phyloP scores from a whole-genome alignment of 371 early-diverging fungal genomes.

The Thermomucor indicae-seudaticae region DNA sequence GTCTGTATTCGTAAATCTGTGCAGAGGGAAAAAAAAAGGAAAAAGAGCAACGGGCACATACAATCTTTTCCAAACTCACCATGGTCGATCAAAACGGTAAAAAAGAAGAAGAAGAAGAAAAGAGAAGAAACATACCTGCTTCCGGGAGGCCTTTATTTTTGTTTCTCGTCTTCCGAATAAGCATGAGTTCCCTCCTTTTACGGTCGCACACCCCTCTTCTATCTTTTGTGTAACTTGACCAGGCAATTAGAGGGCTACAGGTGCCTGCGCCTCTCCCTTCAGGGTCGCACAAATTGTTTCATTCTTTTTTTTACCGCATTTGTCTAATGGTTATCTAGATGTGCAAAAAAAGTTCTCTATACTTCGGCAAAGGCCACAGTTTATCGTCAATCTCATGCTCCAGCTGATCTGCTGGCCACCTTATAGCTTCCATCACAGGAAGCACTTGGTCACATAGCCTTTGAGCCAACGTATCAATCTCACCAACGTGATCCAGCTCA shows the following conservation, averaged over 20 bases:
- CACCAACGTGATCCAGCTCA: slow-evolving; percentile 52
- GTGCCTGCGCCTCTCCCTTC: no score
- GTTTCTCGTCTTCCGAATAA: no score
- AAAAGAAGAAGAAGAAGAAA: slow-evolving; percentile 1
- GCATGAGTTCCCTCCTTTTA: no score
- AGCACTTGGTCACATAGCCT: slow-evolving; percentile 54
- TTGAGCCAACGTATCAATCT: slow-evolving; percentile 64
- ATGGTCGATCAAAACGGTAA: slow-evolving; percentile 10
- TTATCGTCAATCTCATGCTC: slow-evolving; percentile 85
- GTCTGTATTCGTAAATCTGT: background rate
- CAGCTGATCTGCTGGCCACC: slow-evolving; percentile 71
- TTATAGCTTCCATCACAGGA: slow-evolving; percentile 68
- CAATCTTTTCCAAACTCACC: slow-evolving; percentile 48
- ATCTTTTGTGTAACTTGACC: no score
- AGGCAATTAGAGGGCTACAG: no score
- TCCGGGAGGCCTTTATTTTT: background rate
- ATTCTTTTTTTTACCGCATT: no score
- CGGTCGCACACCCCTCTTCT: no score
- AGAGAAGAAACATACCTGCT: background rate
- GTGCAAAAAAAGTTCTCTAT: slow-evolving; percentile 88
- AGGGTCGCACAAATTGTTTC: no score
- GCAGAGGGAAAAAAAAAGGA: slow-evolving; percentile 1
- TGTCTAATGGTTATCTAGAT: no score
- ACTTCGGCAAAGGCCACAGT: slow-evolving; percentile 95
- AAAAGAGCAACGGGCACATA: slow-evolving; percentile 4